phyloP scores from a whole-genome alignment of 257 asterid species.

The Gentiana straminea region DNA sequence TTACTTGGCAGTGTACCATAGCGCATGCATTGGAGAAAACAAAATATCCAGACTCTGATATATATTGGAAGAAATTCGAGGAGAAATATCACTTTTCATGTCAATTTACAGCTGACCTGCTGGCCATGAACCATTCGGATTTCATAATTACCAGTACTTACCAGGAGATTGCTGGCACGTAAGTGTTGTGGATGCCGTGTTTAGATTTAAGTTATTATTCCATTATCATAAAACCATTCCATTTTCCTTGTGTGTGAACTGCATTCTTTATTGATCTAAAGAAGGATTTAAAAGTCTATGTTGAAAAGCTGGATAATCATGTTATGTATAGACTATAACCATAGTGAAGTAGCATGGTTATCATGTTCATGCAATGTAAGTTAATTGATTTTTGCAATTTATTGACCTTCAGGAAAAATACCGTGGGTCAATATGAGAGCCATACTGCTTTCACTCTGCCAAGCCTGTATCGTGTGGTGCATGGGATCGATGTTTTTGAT shows the following conservation, averaged over 20 bases:
- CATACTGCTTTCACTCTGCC: slow-evolving; percentile 89
- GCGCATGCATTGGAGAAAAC: slow-evolving; percentile 99
- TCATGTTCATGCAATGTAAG: no score
- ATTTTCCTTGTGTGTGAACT: no score
- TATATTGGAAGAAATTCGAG: slow-evolving; percentile 80
- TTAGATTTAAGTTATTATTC: not conserved
- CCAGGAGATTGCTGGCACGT: slow-evolving; percentile 99
- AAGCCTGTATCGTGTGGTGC: slow-evolving; percentile 86
- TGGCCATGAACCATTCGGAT: slow-evolving; percentile 93
- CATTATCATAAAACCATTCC: no score
- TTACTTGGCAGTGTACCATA: slow-evolving; percentile 67
- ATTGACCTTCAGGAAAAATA: slow-evolving; percentile 53
- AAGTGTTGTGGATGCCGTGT: slow-evolving; percentile 16
- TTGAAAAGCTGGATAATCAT: no score
- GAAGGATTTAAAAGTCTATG: no score
- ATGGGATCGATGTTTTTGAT: slow-evolving; percentile 94
- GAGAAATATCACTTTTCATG: slow-evolving; percentile 92
- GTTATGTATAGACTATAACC: no score
- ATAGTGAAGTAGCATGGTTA: no score
- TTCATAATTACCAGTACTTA: slow-evolving; percentile 94
- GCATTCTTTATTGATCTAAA: no score
- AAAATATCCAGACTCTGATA: slow-evolving; percentile 95
- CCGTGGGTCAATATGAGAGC: slow-evolving; percentile 95
- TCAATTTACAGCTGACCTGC: slow-evolving; percentile 94
- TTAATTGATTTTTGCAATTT: not conserved